Evolutionary conservation across 345 rosid species (phyloP).

Genomic region (Eucalyptus regnans): DNA sequence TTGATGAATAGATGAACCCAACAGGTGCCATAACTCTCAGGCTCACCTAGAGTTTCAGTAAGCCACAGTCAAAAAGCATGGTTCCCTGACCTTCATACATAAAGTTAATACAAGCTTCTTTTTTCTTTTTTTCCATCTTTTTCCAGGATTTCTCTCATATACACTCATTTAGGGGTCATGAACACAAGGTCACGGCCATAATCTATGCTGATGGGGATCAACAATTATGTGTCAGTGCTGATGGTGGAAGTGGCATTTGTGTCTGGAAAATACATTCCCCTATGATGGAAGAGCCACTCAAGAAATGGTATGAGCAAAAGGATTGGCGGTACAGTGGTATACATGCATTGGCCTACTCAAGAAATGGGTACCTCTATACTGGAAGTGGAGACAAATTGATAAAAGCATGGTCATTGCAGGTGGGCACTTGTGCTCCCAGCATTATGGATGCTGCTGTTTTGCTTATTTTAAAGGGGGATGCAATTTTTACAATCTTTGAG

Average conservation of each 20-base stretch:
- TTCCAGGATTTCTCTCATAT: slow-evolving; percentile 75
- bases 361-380: slow-evolving; percentile 51
- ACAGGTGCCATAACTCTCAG: not conserved
- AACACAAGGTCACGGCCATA: slow-evolving; percentile 74
- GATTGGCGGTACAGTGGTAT: slow-evolving; percentile 97
- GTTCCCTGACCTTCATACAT: not conserved
- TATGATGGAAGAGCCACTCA: slow-evolving; percentile 48
- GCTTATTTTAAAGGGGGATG: not conserved
- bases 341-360: slow-evolving; percentile 59
- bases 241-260: slow-evolving; percentile 82
- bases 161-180: slow-evolving; percentile 79
- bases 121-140: not conserved
- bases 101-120: not conserved
- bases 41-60: not conserved
- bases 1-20: not conserved
- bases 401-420: slow-evolving; percentile 85
- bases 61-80: not conserved
- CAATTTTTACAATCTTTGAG: not conserved
- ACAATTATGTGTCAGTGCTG: slow-evolving; percentile 71
- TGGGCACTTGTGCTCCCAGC: not conserved
- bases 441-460: not conserved
- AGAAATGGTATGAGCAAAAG: slow-evolving; percentile 75
- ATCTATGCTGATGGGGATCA: slow-evolving; percentile 48
- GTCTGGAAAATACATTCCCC: slow-evolving; percentile 56
- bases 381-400: slow-evolving; percentile 90